Conservation (phyloP, 2,329 filamentous ascomycete species). For the Rachicladosporium sp. region DNA sequence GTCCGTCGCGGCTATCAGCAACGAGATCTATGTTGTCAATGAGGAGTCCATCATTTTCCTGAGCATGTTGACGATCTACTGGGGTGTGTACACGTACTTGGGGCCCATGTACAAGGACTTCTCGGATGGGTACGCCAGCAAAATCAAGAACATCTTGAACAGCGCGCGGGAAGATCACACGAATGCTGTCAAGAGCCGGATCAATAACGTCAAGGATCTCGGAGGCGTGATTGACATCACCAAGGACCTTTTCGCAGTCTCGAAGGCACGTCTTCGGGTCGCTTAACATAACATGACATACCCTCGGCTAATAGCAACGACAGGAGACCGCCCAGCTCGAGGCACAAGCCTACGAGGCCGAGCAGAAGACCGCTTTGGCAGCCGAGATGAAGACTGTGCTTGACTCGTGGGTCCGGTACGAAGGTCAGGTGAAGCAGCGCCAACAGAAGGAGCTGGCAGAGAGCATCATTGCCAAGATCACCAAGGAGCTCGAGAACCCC, state of each 20-base stretch:
- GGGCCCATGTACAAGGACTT: constrained; percentile 87
- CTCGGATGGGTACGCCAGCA: constrained; percentile 77
- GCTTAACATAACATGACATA: neutral
- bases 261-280: constrained; percentile 57
- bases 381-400: constrained; percentile 89
- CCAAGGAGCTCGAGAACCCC: constrained; percentile 97
- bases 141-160: constrained; percentile 93
- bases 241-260: constrained; percentile 93
- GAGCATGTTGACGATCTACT: constrained; percentile 87
- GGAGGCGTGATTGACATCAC: constrained; percentile 89
- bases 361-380: constrained; percentile 88
- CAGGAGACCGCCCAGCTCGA: constrained; percentile 96
- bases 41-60: constrained; percentile 94
- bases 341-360: constrained; percentile 89
- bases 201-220: constrained; percentile 90
- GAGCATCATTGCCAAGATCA: constrained; percentile 88
- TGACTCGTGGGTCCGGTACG: constrained; percentile 97
- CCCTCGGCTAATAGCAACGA: constrained; percentile 5
- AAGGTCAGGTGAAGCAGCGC: constrained; percentile 95
- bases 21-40: constrained; percentile 99
- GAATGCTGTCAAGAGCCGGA: constrained; percentile 85
- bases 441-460: constrained; percentile 95
- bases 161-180: constrained; percentile 89
- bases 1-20: constrained; percentile 91
- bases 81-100: constrained; percentile 80